Evolutionary conservation across 1,139 yeast genomes (phyloP).

Genomic region (Geotrichum fermentans): DNA sequence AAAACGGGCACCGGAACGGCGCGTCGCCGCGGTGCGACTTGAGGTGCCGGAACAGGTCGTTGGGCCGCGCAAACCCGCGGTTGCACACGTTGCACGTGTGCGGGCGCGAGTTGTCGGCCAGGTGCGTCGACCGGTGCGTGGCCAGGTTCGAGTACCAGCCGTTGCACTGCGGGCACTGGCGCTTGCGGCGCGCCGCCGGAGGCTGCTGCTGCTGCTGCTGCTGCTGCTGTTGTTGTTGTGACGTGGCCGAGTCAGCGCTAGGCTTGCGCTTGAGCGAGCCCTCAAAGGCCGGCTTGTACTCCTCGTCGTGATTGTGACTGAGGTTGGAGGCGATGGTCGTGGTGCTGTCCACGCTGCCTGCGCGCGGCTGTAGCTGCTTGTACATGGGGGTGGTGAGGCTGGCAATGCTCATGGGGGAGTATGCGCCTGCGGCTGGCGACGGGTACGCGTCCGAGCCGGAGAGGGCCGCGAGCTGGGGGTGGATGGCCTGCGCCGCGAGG

Average conservation of each 20-base stretch:
- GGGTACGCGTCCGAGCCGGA: neutral
- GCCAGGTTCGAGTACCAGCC: conserved; percentile 74
- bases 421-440: neutral
- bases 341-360: too few relatives aligned
- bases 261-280: conserved; percentile 3
- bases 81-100: conserved; percentile 67
- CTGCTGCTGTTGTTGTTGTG: conserved; percentile 5
- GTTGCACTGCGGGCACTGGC: conserved; percentile 80
- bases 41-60: conserved; percentile 77
- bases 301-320: neutral
- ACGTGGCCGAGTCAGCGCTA: neutral
- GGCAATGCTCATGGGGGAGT: conserved; percentile 14
- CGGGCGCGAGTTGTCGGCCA: conserved; percentile 53
- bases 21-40: conserved; percentile 57
- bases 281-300: neutral
- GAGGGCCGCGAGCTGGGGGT: conserved; percentile 2
- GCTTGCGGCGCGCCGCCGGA: conserved; percentile 50
- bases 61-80: conserved; percentile 86
- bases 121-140: conserved; percentile 79
- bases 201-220: neutral
- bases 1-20: conserved; percentile 37
- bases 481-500: neutral
- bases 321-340: neutral
- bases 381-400: conserved; percentile 6
- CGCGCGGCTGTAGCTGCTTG: neutral